phyloP scores from a whole-genome alignment of 805 yeast genomes.

The Cyberlindnera americana region DNA sequence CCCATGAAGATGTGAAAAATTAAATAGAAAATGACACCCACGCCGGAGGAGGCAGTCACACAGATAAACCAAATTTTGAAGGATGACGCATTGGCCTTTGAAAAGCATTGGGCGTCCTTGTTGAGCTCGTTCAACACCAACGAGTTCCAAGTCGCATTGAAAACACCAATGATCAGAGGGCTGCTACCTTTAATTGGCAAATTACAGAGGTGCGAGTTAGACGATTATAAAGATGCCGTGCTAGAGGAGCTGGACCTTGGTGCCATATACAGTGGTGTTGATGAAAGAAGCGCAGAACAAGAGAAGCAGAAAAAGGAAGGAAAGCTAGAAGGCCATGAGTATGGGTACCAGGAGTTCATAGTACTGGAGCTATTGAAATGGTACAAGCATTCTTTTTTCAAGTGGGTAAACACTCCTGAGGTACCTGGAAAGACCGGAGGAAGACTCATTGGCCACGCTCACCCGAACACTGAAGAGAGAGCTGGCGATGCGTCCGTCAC shows the following conservation, averaged over 20 bases:
- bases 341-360: slow-evolving; percentile 52
- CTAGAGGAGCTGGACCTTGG: slow-evolving; percentile 62
- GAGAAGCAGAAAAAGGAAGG: slow-evolving; percentile 22
- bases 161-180: neutral
- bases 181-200: neutral
- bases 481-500: slow-evolving; percentile 49
- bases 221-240: slow-evolving; percentile 35
- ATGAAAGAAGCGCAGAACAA: slow-evolving; percentile 36
- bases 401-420: slow-evolving; percentile 73
- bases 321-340: slow-evolving; percentile 12
- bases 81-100: too few relatives aligned
- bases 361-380: slow-evolving; percentile 57
- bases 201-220: slow-evolving; percentile 4
- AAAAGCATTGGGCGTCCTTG: too few relatives aligned
- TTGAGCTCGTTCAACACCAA: neutral
- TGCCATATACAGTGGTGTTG: slow-evolving; percentile 57
- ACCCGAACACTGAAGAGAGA: slow-evolving; percentile 43
- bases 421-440: slow-evolving; percentile 54
- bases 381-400: slow-evolving; percentile 77
- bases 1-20: neutral
- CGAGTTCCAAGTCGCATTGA: neutral
- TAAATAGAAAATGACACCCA: neutral
- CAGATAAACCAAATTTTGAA: neutral
- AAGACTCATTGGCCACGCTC: slow-evolving; percentile 34
- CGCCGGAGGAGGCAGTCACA: neutral